Conservation (phyloP, 2,329 filamentous ascomycete species). For the Metarhizium robertsii region DNA sequence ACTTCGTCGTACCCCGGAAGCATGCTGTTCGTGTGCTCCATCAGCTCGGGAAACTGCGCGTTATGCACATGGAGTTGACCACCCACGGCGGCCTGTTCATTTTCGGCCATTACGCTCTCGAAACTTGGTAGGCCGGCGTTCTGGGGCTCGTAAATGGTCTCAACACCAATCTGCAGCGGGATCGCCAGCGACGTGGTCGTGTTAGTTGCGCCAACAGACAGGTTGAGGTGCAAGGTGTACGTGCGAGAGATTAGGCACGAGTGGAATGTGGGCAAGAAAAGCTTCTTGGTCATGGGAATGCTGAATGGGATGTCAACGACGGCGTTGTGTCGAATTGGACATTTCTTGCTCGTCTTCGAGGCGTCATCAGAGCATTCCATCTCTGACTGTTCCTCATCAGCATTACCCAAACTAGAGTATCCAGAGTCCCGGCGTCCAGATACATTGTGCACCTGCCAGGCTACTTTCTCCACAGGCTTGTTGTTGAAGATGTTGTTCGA, state of each 20-base stretch:
- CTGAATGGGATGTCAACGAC: constrained; percentile 37
- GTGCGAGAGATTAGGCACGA: constrained; percentile 46
- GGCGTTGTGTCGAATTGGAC: constrained; percentile 29
- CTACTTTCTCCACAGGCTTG: constrained; percentile 21
- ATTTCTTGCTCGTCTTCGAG: constrained; percentile 13
- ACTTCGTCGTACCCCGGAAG: constrained; percentile 32
- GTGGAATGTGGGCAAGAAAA: constrained; percentile 48
- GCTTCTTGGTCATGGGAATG: constrained; percentile 36
- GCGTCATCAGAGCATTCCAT: constrained; percentile 18
- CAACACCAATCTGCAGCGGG: constrained; percentile 43
- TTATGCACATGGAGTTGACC: constrained; percentile 32
- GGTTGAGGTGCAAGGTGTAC: constrained; percentile 40
- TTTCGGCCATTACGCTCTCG: constrained; percentile 33
- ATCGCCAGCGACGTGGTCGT: constrained; percentile 34
- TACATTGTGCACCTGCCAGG: constrained; percentile 31
- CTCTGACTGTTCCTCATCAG: constrained; percentile 25
- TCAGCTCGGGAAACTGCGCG: constrained; percentile 23
- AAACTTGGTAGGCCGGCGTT: constrained; percentile 36
- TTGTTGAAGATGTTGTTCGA: constrained; percentile 31
- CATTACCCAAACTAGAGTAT: constrained; percentile 34
- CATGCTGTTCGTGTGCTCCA: constrained; percentile 21
- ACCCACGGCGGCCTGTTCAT: constrained; percentile 34
- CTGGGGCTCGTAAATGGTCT: constrained; percentile 22
- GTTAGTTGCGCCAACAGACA: constrained; percentile 33
- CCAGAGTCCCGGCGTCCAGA: constrained; percentile 41